Conservation (phyloP, 768 basidiomycete species). For the Lactifluus piperatus region DNA sequence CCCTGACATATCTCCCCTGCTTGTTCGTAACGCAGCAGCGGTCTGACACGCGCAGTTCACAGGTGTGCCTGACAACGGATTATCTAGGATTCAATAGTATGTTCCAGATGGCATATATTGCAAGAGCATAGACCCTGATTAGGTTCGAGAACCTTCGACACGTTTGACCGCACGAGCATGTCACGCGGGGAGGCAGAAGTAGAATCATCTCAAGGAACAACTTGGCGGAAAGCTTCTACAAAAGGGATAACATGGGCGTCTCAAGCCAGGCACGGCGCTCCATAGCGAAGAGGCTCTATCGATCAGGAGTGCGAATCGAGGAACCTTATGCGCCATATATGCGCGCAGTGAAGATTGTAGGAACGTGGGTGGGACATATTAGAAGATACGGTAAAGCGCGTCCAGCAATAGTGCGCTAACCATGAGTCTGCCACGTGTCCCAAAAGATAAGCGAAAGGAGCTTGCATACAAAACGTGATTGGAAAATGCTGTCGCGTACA, state of each 20-base stretch:
- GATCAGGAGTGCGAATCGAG: neutral
- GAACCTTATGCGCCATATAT: neutral
- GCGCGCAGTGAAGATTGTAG: neutral
- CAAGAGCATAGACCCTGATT: neutral
- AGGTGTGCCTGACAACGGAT: neutral
- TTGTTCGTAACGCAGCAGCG: neutral
- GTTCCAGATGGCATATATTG: neutral
- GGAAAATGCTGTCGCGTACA: neutral
- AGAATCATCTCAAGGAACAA: neutral
- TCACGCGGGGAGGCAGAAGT: neutral
- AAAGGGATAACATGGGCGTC: neutral
- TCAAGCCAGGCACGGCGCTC: neutral
- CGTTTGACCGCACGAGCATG: neutral
- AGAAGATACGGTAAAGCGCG: neutral
- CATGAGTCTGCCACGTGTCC: slow-evolving; percentile 1
- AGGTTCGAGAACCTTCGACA: neutral
- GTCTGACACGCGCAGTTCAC: neutral
- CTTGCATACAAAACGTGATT: neutral
- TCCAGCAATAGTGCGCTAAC: neutral
- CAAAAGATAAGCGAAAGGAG: neutral
- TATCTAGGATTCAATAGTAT: neutral
- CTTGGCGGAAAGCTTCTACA: neutral
- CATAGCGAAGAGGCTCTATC: neutral
- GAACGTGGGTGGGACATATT: neutral
- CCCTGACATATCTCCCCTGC: neutral